These are phyloP conservation scores for Eimeria falciformis DNA, from an alignment of 169 alveolate genomes.

Conservation along the genomic window DNA sequence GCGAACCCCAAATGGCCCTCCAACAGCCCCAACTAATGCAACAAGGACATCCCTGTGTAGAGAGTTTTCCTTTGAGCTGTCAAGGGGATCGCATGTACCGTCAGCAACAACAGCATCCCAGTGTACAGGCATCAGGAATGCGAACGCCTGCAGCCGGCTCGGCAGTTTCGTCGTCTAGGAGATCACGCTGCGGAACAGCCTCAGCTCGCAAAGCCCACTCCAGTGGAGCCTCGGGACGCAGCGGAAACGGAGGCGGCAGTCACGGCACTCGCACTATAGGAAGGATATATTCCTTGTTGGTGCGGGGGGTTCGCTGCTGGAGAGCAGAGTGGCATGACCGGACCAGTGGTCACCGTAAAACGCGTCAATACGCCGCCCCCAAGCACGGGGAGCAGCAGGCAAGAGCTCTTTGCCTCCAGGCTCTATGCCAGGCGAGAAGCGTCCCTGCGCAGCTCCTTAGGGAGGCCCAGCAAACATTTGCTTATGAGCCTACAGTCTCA, in stretches of 20 bases:
- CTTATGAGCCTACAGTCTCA: conserved; percentile 64
- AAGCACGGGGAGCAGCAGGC: conserved; percentile 78
- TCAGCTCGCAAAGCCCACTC: not conserved
- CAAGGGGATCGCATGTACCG: not conserved
- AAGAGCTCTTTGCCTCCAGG: conserved; percentile 71
- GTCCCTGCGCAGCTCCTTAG: conserved; percentile 73
- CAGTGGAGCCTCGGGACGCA: not conserved
- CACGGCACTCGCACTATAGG: conserved; percentile 72
- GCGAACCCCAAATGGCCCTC: conserved; percentile 31
- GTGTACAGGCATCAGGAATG: not conserved
- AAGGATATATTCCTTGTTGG: conserved; percentile 72
- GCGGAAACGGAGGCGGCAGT: conserved; percentile 15
- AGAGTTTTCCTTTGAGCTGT: not conserved
- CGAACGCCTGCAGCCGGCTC: conserved; percentile 16
- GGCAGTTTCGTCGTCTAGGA: conserved; percentile 5
- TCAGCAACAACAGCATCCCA: not conserved
- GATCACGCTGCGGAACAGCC: conserved; percentile 18
- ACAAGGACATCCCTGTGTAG: not conserved
- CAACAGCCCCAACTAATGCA: conserved; percentile 32
- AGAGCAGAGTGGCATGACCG: conserved; percentile 77
- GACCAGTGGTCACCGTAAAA: conserved; percentile 73
- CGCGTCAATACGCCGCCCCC: conserved; percentile 79
- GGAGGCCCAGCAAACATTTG: conserved; percentile 76
- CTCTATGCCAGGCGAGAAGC: conserved; percentile 67
- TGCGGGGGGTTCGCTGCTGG: conserved; percentile 79